These are phyloP conservation scores for Helianthus tuberosus DNA, from an alignment of 129 eudicot species.

Conservation along the genomic window DNA sequence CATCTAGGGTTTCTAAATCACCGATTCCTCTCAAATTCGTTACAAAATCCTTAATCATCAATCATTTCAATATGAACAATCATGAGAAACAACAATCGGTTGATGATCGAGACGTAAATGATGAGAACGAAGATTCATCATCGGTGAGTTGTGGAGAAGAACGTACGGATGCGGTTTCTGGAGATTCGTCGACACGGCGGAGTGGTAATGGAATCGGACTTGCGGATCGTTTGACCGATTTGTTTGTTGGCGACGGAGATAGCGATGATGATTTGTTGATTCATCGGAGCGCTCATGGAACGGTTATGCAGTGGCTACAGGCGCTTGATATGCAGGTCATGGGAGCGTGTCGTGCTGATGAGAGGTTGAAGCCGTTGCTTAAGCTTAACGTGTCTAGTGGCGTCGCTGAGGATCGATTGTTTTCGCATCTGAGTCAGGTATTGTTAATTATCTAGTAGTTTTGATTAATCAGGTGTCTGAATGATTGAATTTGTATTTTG, in stretches of 20 bases:
- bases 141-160: background rate
- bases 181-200: slow-evolving; percentile 27
- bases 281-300: slow-evolving; percentile 26
- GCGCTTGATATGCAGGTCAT: slow-evolving; percentile 89
- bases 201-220: slow-evolving; percentile 39
- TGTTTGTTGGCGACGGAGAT: slow-evolving; percentile 49
- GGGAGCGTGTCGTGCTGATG: slow-evolving; percentile 97
- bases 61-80: slow-evolving; percentile 35
- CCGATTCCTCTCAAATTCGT: background rate
- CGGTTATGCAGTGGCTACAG: slow-evolving; percentile 67
- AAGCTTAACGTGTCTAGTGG: slow-evolving; percentile 59
- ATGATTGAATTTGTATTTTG: background rate
- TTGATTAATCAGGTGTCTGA: too few relatives aligned
- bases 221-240: slow-evolving; percentile 50
- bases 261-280: slow-evolving; percentile 61
- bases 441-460: background rate
- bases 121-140: slow-evolving; percentile 29
- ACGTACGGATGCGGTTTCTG: slow-evolving; percentile 10
- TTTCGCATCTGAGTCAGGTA: slow-evolving; percentile 82
- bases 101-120: slow-evolving; percentile 38
- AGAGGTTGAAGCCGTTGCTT: slow-evolving; percentile 85
- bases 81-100: slow-evolving; percentile 46
- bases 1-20: slow-evolving; percentile 10
- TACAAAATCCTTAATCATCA: slow-evolving; percentile 1
- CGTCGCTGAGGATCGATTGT: slow-evolving; percentile 76